Conservation (phyloP, 108 stramenopile species). For the Fistulifera solaris region DNA sequence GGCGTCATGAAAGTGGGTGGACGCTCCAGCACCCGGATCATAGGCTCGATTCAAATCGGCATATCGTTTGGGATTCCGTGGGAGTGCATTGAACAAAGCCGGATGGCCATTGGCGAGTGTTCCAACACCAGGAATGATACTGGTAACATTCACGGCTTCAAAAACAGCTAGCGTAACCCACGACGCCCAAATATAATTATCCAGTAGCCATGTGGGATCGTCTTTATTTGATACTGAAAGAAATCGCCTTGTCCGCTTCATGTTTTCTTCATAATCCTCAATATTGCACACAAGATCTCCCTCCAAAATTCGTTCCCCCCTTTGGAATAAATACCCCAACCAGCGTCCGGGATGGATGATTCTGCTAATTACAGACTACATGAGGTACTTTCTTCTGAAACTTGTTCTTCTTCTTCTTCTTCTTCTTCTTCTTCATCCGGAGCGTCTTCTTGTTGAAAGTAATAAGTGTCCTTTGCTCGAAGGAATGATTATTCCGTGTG, state of each 20-base stretch:
- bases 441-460: too few relatives aligned
- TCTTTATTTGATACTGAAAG: neutral
- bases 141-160: slow-evolving; percentile 20
- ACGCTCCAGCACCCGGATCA: slow-evolving; percentile 35
- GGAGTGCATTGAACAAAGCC: slow-evolving; percentile 9
- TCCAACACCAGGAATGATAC: slow-evolving; percentile 27
- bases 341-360: slow-evolving; percentile 42
- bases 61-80: too few relatives aligned
- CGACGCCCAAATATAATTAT: slow-evolving; percentile 17
- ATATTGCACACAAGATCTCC: slow-evolving; percentile 7
- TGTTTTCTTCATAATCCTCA: neutral
- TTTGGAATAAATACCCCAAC: slow-evolving; percentile 33
- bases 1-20: slow-evolving; percentile 28
- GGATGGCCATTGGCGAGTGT: slow-evolving; percentile 46
- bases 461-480: too few relatives aligned
- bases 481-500: too few relatives aligned
- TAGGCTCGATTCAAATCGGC: too few relatives aligned
- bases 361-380: slow-evolving; percentile 36
- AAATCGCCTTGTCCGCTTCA: neutral
- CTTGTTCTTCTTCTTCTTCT: too few relatives aligned
- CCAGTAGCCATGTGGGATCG: slow-evolving; percentile 15
- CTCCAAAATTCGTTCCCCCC: slow-evolving; percentile 1
- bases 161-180: neutral
- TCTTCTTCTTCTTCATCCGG: too few relatives aligned
- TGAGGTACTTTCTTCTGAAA: too few relatives aligned